These are phyloP conservation scores for Cupressus sempervirens DNA, from an alignment of 75 land plant genomes.

Conservation along the genomic window DNA sequence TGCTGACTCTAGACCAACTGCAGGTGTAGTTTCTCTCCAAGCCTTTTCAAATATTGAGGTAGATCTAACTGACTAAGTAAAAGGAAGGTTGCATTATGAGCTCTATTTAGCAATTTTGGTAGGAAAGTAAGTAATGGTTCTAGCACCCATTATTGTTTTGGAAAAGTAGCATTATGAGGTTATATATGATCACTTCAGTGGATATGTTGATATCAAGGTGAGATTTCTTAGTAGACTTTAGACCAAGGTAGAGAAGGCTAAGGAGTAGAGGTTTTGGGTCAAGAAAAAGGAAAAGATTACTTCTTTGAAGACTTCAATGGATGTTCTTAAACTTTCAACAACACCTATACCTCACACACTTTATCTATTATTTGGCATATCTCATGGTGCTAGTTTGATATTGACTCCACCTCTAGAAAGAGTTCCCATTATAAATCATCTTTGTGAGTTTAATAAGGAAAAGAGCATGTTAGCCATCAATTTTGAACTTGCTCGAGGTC, in stretches of 20 bases:
- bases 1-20: constrained; percentile 84
- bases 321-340: no score
- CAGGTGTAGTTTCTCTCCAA: constrained; percentile 44
- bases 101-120: constrained; percentile 65
- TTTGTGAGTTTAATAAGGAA: constrained; percentile 57
- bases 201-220: constrained; percentile 60
- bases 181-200: constrained; percentile 65
- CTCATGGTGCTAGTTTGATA: constrained; percentile 82
- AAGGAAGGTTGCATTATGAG: constrained; percentile 96
- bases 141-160: constrained; percentile 93
- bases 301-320: no score
- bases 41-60: constrained; percentile 82
- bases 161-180: constrained; percentile 93
- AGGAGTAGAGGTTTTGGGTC: no score
- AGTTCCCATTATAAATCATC: constrained; percentile 84
- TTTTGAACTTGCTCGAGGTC: constrained; percentile 84
- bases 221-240: constrained; percentile 93
- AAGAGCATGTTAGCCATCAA: constrained; percentile 63
- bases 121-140: constrained; percentile 94
- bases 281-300: no score
- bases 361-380: no score
- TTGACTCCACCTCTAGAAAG: constrained; percentile 98
- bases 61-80: constrained; percentile 96
- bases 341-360: no score
- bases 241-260: no score